Evolutionary conservation across 768 basidiomycete species (phyloP), one percentile per base, ranked within the genome.

Genomic region (Suillus fuscotomentosus): DNA sequence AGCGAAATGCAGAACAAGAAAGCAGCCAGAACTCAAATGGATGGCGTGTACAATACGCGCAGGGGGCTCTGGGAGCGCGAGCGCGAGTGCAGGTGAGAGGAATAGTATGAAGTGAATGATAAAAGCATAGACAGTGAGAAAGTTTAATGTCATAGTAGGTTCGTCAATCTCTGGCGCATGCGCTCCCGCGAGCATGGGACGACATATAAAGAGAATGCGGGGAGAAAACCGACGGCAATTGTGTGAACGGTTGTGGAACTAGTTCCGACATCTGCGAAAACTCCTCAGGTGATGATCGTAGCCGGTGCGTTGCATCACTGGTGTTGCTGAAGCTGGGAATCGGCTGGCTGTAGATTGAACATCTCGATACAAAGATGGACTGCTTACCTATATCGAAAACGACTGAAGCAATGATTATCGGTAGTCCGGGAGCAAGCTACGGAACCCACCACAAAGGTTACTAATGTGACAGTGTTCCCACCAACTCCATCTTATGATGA

Each of bases 261-360:
- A 39, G 39, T 8, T 8, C 24, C 22, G 38, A 56, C 55, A 39
- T 56, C 55, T 31, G 31, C 31, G 31, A 31, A 31, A 31, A 31
- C 5, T 71, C 69, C 47, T 73, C 75, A 8, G 64, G 63, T 14
- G 59, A 60, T 60, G 24, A 59, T 48, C 70, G 64, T 5, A 75
- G 67, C 0, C 69, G 59, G 10, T 69, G 48, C 6, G 88, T 80
- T 1, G 87, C 88, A 65, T 89, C 82, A n/a, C n/a, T n/a, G n/a
- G n/a, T 73, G 72, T n/a, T n/a, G 3, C 9, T 9, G 43, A 45
- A 45, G 20, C 43, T 45, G 43, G 15, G n/a, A n/a, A n/a, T n/a
- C n/a, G n/a, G n/a, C n/a, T n/a, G n/a, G 20, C 43, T 45, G 43
- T 45, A 45, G 20, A 45, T 20, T 45, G 43, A 45, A n/a, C 20